These are phyloP conservation scores for Fusarium anguioides DNA, from an alignment of 2,329 filamentous ascomycete genomes.

Conservation along the genomic window DNA sequence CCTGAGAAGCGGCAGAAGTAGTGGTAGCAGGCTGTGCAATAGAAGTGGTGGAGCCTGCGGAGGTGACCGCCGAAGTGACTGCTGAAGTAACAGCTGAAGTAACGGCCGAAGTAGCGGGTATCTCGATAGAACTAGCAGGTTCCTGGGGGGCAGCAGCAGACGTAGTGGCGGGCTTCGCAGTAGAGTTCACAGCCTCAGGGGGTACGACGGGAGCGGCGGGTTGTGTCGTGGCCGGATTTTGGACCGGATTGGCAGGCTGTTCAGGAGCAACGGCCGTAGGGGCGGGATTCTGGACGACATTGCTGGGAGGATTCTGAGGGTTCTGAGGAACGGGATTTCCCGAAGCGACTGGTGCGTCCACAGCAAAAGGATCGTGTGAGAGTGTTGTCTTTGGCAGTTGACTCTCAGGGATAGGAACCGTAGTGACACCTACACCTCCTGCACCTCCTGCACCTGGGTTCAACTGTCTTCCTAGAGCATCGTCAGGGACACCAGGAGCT, in stretches of 20 bases:
- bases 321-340: slow-evolving; percentile 4
- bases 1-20: not conserved
- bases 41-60: not conserved
- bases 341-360: slow-evolving; percentile 4
- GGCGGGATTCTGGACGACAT: too few relatives aligned
- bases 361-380: slow-evolving; percentile 26
- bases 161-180: not conserved
- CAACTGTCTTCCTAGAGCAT: not conserved
- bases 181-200: not conserved
- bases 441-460: too few relatives aligned
- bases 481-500: slow-evolving; percentile 25
- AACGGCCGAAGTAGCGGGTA: not conserved
- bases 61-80: not conserved
- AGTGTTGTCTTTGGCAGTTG: slow-evolving; percentile 48
- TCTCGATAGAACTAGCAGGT: not conserved
- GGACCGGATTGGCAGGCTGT: too few relatives aligned
- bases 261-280: too few relatives aligned
- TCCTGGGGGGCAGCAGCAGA: not conserved
- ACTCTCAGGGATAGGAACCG: slow-evolving; percentile 44
- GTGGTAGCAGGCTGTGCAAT: not conserved
- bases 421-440: slow-evolving; percentile 50
- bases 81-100: not conserved
- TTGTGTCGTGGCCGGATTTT: not conserved
- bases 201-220: too few relatives aligned
- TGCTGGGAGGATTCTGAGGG: not conserved